A percentile compares a stretch with the other conserved stretches of the same genome.
These are phyloP conservation scores for Cercophora sp. DNA, from an alignment of 495 filamentous ascomycete genomes.

Conservation along the genomic window DNA sequence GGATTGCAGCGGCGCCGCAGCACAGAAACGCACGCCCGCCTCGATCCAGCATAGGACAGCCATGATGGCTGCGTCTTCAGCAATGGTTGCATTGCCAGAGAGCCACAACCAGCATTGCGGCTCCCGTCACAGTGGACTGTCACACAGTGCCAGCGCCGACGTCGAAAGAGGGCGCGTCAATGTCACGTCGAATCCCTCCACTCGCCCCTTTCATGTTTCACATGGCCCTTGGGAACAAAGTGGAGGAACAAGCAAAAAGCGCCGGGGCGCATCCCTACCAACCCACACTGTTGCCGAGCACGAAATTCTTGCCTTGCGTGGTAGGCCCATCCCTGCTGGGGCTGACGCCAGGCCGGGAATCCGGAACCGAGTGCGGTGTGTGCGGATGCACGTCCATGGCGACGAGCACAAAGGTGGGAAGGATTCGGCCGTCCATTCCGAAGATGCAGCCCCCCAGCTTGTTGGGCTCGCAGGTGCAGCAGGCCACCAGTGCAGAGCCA, in stretches of 20 bases:
- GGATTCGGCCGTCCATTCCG: conserved; percentile 17
- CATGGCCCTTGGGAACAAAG: conserved; percentile 3
- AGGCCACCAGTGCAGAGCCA: background rate
- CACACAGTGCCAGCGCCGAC: conserved; percentile 1
- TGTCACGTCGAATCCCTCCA: conserved; percentile 7
- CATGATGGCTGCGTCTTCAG: no score
- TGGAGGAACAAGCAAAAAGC: background rate
- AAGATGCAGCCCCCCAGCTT: conserved; percentile 13
- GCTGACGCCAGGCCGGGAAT: conserved; percentile 3
- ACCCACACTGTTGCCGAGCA: background rate
- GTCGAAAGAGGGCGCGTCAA: background rate
- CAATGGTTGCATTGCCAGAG: no score
- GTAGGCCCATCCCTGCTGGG: background rate
- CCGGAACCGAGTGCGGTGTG: background rate
- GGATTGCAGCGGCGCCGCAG: background rate
- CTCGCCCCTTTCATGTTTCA: conserved; percentile 12
- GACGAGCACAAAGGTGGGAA: background rate
- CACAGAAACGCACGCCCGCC: no score
- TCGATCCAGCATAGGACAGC: no score
- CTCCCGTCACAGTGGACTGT: background rate
- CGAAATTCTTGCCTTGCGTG: background rate
- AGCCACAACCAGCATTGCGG: background rate
- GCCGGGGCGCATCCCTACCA: background rate
- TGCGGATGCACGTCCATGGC: background rate
- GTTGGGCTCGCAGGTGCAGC: conserved; percentile 7